Evolutionary conservation across 306 rosid species (phyloP).

Genomic region (Cucurbita ficifolia): DNA sequence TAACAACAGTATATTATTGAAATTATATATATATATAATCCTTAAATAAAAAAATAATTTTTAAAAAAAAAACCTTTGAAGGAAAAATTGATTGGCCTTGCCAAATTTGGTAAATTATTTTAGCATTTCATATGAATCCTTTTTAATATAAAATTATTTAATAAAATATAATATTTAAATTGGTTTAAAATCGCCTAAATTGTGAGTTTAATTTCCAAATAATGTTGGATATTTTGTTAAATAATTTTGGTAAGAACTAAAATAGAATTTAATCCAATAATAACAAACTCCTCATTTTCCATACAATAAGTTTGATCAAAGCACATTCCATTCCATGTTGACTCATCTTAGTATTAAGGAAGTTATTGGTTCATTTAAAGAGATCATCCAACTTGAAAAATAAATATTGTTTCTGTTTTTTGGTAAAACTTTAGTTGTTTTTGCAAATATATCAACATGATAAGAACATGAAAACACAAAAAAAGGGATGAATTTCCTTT

Average conservation of each 20-base stretch:
- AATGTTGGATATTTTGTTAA: too few relatives aligned
- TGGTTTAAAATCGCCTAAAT: too few relatives aligned
- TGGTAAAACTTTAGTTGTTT: not conserved
- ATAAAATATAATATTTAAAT: too few relatives aligned
- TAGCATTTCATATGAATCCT: too few relatives aligned
- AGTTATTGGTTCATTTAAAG: not conserved
- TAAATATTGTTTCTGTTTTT: not conserved
- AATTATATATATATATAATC: not conserved
- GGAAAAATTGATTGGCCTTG: too few relatives aligned
- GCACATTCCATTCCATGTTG: not conserved
- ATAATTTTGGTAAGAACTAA: too few relatives aligned
- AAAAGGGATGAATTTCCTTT: not conserved
- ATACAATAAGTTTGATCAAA: not conserved
- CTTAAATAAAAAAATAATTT: too few relatives aligned
- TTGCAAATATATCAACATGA: not conserved
- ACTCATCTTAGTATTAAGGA: not conserved
- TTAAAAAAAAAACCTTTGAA: too few relatives aligned
- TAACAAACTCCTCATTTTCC: slow-evolving; percentile 12
- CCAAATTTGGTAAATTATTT: too few relatives aligned
- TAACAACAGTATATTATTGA: not conserved
- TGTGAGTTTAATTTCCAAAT: too few relatives aligned
- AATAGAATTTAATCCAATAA: too few relatives aligned
- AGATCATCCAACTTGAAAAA: not conserved
- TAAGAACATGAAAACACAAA: not conserved
- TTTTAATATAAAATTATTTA: too few relatives aligned